These are phyloP conservation scores for Priceomyces castillae DNA, from an alignment of 805 yeast genomes.

Conservation along the genomic window DNA sequence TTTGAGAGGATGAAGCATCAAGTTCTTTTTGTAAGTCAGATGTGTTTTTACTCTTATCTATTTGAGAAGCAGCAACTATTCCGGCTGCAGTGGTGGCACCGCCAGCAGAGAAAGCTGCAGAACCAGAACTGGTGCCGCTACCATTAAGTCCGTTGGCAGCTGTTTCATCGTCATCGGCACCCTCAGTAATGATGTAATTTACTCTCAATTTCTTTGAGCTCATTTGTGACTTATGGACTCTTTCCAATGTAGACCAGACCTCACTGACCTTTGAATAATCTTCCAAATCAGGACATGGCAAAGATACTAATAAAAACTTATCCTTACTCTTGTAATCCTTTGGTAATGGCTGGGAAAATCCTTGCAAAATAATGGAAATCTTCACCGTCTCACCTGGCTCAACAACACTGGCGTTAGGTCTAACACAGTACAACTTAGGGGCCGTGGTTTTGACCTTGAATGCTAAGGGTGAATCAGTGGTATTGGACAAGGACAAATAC, in stretches of 20 bases:
- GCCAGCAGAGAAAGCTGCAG: conserved; percentile 9
- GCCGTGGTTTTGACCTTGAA: conserved; percentile 98
- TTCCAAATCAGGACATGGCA: conserved; percentile 67
- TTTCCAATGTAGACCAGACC: conserved; percentile 72
- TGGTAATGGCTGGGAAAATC: conserved; percentile 71
- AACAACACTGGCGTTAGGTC: conserved; percentile 87
- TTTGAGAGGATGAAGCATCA: conserved; percentile 39
- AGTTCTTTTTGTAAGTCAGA: conserved; percentile 29
- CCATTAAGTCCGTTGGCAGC: conserved; percentile 8
- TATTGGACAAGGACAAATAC: conserved; percentile 52
- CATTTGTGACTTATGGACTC: conserved; percentile 51
- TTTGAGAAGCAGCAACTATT: conserved; percentile 13
- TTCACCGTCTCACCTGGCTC: conserved; percentile 70
- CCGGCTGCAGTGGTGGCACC: conserved; percentile 18
- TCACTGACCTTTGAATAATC: conserved; percentile 59
- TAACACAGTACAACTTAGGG: conserved; percentile 90
- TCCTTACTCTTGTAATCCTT: conserved; percentile 80
- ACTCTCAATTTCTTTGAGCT: conserved; percentile 68
- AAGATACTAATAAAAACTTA: conserved; percentile 84
- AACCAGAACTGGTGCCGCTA: conserved; percentile 4
- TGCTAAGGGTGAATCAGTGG: conserved; percentile 61
- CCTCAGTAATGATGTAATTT: conserved; percentile 42
- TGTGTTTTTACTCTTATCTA: conserved; percentile 7
- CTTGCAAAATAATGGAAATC: conserved; percentile 83
- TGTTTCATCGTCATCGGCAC: conserved; percentile 21